Conservation (phyloP, 768 basidiomycete genomes). For the Pleurotus giganteus region DNA sequence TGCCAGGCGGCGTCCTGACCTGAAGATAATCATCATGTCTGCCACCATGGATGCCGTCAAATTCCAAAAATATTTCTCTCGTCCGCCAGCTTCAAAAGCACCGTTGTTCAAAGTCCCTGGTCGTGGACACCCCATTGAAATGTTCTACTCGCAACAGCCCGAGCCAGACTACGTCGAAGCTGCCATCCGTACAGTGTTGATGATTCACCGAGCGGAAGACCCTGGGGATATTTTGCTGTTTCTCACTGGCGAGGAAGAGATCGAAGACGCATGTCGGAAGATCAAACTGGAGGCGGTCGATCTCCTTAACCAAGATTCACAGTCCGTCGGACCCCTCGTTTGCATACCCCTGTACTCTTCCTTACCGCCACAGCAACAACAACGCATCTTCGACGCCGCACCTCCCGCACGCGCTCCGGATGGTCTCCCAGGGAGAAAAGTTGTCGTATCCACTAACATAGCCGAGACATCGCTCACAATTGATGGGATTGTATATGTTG, state of each 20-base stretch:
- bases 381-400: conserved; percentile 92
- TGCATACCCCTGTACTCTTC: conserved; percentile 96
- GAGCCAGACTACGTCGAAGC: conserved; percentile 97
- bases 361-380: conserved; percentile 91
- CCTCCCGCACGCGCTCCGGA: conserved; percentile 58
- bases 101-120: conserved; percentile 92
- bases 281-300: conserved; percentile 91
- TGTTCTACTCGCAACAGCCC: conserved; percentile 90
- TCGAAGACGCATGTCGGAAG: conserved; percentile 93
- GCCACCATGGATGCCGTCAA: conserved; percentile 96
- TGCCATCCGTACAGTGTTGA: conserved; percentile 91
- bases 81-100: conserved; percentile 45
- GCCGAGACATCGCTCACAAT: conserved; percentile 98
- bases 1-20: conserved; percentile 75
- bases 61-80: conserved; percentile 91
- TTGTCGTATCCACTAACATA: conserved; percentile 95
- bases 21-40: conserved; percentile 98
- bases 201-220: conserved; percentile 96
- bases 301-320: conserved; percentile 64
- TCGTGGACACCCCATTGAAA: conserved; percentile 92
- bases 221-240: conserved; percentile 92
- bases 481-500: conserved; percentile 99
- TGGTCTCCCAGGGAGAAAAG: conserved; percentile 87
- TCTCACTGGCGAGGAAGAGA: conserved; percentile 98
- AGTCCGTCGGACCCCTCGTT: conserved; percentile 78